Conservation (phyloP, 225 moss, liverwort and hornwort genomes). For the Bryoerythrophyllum caledonicum region DNA sequence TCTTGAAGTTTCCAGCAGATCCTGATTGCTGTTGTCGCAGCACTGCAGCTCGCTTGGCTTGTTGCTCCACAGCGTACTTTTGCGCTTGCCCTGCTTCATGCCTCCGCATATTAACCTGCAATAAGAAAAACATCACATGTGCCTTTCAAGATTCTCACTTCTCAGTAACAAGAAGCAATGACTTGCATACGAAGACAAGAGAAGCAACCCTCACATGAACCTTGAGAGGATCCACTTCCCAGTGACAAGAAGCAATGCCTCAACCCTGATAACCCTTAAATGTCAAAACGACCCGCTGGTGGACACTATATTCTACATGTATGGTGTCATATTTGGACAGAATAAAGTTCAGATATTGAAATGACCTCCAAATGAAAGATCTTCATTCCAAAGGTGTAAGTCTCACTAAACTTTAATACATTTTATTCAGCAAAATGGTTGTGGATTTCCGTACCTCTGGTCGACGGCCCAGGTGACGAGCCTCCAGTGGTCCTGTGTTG, state of each 20-base stretch:
- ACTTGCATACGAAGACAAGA: not conserved
- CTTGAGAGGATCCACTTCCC: not conserved
- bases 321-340: no score
- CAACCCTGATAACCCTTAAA: no score
- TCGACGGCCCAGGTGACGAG: constrained; percentile 55
- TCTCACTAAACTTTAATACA: no score
- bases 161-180: not conserved
- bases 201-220: not conserved
- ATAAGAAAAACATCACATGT: not conserved
- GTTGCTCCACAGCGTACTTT: constrained; percentile 39
- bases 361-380: no score
- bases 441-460: constrained; percentile 42
- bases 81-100: constrained; percentile 72
- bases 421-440: not conserved
- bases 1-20: constrained; percentile 81
- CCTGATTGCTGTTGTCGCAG: constrained; percentile 72
- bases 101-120: constrained; percentile 60
- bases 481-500: constrained; percentile 43
- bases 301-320: no score
- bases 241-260: not conserved
- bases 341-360: no score
- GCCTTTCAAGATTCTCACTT: not conserved
- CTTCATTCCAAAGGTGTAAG: no score
- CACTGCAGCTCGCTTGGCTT: constrained; percentile 63
- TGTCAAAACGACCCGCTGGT: no score